phyloP scores from a whole-genome alignment of 225 moss, liverwort and hornwort genomes.

The Physcomitrellopsis africana region DNA sequence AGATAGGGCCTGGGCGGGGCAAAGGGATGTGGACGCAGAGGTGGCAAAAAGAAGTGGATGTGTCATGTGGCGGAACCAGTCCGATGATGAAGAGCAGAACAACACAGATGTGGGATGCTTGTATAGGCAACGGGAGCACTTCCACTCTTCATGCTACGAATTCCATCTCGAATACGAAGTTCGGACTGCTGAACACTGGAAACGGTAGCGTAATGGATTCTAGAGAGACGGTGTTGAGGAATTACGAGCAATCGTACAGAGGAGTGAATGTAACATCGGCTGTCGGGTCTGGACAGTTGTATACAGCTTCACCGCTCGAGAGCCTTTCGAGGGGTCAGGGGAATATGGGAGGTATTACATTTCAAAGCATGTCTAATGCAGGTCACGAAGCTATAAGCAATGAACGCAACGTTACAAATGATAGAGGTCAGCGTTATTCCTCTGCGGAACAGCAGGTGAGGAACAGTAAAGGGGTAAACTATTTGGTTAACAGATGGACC shows the following conservation, averaged over 20 bases:
- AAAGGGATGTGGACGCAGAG: slow-evolving; percentile 67
- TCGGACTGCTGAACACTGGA: slow-evolving; percentile 44
- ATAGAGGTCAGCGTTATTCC: slow-evolving; percentile 50
- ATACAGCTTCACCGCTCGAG: slow-evolving; percentile 46
- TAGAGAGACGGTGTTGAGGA: slow-evolving; percentile 59
- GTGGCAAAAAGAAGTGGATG: slow-evolving; percentile 77
- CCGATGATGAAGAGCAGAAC: slow-evolving; percentile 69
- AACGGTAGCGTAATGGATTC: slow-evolving; percentile 50
- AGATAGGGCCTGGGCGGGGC: slow-evolving; percentile 37
- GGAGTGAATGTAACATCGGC: slow-evolving; percentile 31
- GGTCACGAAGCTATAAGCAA: slow-evolving; percentile 47
- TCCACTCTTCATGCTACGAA: slow-evolving; percentile 56
- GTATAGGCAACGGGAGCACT: slow-evolving; percentile 53
- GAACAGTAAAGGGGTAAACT: too few relatives aligned
- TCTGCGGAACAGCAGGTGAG: background rate
- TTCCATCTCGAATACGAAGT: slow-evolving; percentile 53
- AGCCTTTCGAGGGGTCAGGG: slow-evolving; percentile 50
- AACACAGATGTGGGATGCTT: slow-evolving; percentile 78
- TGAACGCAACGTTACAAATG: slow-evolving; percentile 66
- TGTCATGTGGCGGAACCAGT: slow-evolving; percentile 55
- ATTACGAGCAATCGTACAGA: slow-evolving; percentile 59
- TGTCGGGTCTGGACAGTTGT: slow-evolving; percentile 49
- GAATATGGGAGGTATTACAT: slow-evolving; percentile 36
- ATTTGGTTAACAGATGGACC: slow-evolving; percentile 38
- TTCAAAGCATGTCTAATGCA: slow-evolving; percentile 52